Evolutionary conservation across 495 filamentous ascomycete species (phyloP).

Genomic region (Aspergillus ostianus): DNA sequence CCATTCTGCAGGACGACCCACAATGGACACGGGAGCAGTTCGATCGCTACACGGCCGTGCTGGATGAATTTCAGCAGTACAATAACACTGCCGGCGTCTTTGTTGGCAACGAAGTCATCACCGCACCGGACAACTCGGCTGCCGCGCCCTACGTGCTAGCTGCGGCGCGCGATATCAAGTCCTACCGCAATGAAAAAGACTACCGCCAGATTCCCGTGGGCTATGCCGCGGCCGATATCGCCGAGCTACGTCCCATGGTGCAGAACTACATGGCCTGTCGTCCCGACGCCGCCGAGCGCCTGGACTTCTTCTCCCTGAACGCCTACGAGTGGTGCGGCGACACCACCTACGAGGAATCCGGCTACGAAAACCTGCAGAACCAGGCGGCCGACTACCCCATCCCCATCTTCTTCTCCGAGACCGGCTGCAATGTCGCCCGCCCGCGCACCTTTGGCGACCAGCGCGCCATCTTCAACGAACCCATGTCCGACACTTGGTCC

Average conservation of each 20-base stretch:
- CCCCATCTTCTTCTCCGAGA: slow-evolving; percentile 85
- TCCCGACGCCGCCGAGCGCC: slow-evolving; percentile 60
- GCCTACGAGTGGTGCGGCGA: slow-evolving; percentile 86
- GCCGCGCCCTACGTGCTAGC: slow-evolving; percentile 83
- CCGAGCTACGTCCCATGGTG: slow-evolving; percentile 75
- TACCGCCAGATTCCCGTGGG: slow-evolving; percentile 83
- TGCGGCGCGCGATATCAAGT: slow-evolving; percentile 76
- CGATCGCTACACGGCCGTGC: slow-evolving; percentile 63
- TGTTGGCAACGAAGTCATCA: slow-evolving; percentile 82
- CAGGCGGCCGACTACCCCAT: slow-evolving; percentile 61
- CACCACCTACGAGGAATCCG: slow-evolving; percentile 61
- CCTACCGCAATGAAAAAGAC: slow-evolving; percentile 71
- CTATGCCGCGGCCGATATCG: slow-evolving; percentile 88
- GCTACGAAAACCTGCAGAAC: slow-evolving; percentile 64
- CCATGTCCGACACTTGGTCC: slow-evolving; percentile 76
- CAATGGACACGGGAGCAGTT: slow-evolving; percentile 71
- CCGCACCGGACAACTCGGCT: slow-evolving; percentile 50
- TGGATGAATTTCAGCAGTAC: slow-evolving; percentile 76
- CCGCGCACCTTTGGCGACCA: slow-evolving; percentile 79
- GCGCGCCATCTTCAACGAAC: slow-evolving; percentile 65
- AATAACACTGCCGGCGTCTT: slow-evolving; percentile 82
- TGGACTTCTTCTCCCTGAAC: slow-evolving; percentile 85
- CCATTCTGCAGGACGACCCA: slow-evolving; percentile 25
- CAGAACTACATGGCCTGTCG: slow-evolving; percentile 87
- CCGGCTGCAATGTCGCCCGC: slow-evolving; percentile 65